Conservation (phyloP, 1,139 yeast genomes). For the Candida sp. region DNA sequence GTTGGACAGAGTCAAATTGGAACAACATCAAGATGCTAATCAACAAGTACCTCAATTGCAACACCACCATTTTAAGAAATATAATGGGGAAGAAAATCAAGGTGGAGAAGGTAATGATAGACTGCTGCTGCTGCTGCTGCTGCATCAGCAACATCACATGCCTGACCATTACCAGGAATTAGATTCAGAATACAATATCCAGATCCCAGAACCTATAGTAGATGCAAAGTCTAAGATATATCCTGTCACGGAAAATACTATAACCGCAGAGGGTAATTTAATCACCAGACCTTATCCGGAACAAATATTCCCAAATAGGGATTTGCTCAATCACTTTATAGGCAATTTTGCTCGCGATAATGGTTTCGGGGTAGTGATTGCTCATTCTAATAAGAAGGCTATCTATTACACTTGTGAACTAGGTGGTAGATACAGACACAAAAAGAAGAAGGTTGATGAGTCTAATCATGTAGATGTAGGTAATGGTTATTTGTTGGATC, state of each 20-base stretch:
- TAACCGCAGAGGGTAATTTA: constrained; percentile 48
- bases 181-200: constrained; percentile 45
- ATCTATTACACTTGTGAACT: constrained; percentile 61
- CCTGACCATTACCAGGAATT: constrained; percentile 19
- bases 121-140: constrained; percentile 10
- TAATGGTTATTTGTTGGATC: constrained; percentile 38
- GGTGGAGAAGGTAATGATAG: constrained; percentile 12
- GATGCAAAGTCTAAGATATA: constrained; percentile 44
- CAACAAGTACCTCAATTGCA: constrained; percentile 7
- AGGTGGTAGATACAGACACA: constrained; percentile 56
- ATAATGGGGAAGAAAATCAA: constrained; percentile 7
- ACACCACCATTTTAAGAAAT: constrained; percentile 7
- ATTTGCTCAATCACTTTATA: constrained; percentile 52
- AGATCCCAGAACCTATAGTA: constrained; percentile 47
- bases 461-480: constrained; percentile 25
- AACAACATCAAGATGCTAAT: constrained; percentile 27
- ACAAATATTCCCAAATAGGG: constrained; percentile 48
- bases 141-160: constrained; percentile 17
- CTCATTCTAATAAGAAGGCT: constrained; percentile 57
- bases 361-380: constrained; percentile 59
- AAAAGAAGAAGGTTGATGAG: constrained; percentile 30
- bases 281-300: constrained; percentile 56
- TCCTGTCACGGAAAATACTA: constrained; percentile 46
- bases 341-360: constrained; percentile 56
- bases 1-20: constrained; percentile 29